A percentile compares a stretch with the other conserved stretches of the same genome.
phyloP scores from a whole-genome alignment of 2,329 filamentous ascomycete species.

The Botryotinia calthae region DNA sequence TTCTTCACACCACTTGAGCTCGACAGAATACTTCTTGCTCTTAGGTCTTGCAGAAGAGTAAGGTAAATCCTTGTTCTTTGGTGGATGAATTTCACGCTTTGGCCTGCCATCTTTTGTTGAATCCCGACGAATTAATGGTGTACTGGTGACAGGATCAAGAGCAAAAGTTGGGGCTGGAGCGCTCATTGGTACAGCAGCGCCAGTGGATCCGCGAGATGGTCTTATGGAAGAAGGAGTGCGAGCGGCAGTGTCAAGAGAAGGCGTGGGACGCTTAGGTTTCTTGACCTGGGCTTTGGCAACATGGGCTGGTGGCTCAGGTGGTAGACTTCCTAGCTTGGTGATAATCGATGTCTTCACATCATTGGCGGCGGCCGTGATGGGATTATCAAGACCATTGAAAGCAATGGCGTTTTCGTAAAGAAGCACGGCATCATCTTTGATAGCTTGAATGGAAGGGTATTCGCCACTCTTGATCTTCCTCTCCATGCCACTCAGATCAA shows the following conservation, averaged over 20 bases:
- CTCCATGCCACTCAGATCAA: slow-evolving; percentile 84
- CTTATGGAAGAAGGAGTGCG: slow-evolving; percentile 41
- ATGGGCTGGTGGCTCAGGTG: slow-evolving; percentile 46
- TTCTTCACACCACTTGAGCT: slow-evolving; percentile 86
- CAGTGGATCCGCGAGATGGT: slow-evolving; percentile 37
- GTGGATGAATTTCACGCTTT: slow-evolving; percentile 90
- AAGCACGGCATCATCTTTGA: slow-evolving; percentile 71
- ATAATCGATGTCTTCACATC: slow-evolving; percentile 60
- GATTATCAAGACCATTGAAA: slow-evolving; percentile 81
- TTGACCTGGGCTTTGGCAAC: slow-evolving; percentile 51
- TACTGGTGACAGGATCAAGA: slow-evolving; percentile 66
- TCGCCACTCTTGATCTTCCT: slow-evolving; percentile 64
- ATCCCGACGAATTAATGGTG: slow-evolving; percentile 81
- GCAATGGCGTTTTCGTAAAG: slow-evolving; percentile 74
- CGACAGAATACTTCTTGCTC: slow-evolving; percentile 83
- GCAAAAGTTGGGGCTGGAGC: slow-evolving; percentile 61
- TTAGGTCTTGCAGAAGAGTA: slow-evolving; percentile 81
- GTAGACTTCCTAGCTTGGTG: slow-evolving; percentile 46
- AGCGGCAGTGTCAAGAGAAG: slow-evolving; percentile 42
- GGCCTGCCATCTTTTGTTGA: slow-evolving; percentile 77
- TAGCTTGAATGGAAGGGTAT: slow-evolving; percentile 69
- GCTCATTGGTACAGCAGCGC: slow-evolving; percentile 39
- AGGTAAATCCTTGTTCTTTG: slow-evolving; percentile 86
- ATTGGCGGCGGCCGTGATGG: slow-evolving; percentile 60
- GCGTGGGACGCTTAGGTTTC: slow-evolving; percentile 58